Conservation (phyloP, 306 rosid species). For the Datisca glomerata region DNA sequence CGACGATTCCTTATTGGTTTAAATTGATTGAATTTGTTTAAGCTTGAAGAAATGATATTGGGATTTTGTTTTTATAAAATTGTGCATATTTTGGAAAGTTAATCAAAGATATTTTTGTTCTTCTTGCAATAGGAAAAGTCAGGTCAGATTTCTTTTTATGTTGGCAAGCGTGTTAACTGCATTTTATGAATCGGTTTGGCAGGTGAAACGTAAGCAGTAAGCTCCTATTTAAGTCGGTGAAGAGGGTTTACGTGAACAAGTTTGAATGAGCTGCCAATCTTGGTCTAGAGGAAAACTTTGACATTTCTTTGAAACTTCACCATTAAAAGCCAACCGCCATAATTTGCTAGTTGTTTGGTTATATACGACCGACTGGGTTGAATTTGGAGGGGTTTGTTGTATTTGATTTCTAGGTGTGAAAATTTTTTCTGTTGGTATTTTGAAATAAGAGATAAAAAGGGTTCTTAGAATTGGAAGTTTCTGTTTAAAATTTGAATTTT, state of each 20-base stretch:
- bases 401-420: constrained; percentile 10
- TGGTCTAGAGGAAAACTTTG: background rate
- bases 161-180: too few species aligned
- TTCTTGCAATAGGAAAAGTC: too few species aligned
- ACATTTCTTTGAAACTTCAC: constrained; percentile 1
- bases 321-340: background rate
- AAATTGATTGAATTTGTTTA: too few species aligned
- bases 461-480: constrained; percentile 15
- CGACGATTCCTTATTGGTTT: too few species aligned
- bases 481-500: constrained; percentile 19
- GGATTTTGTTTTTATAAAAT: too few species aligned
- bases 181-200: too few species aligned
- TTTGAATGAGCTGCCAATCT: background rate
- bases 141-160: too few species aligned
- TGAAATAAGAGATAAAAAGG: constrained; percentile 12
- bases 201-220: too few species aligned
- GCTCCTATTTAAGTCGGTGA: constrained; percentile 8
- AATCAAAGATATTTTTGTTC: too few species aligned
- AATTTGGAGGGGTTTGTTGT: constrained; percentile 7
- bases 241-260: constrained; percentile 6
- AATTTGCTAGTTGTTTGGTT: background rate
- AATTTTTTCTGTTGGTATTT: too few species aligned
- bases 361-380: background rate
- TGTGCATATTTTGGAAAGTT: too few species aligned
- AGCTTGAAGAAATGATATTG: too few species aligned